These are phyloP conservation scores for Jackrogersella multiformis DNA, from an alignment of 495 filamentous ascomycete species.

Conservation along the genomic window DNA sequence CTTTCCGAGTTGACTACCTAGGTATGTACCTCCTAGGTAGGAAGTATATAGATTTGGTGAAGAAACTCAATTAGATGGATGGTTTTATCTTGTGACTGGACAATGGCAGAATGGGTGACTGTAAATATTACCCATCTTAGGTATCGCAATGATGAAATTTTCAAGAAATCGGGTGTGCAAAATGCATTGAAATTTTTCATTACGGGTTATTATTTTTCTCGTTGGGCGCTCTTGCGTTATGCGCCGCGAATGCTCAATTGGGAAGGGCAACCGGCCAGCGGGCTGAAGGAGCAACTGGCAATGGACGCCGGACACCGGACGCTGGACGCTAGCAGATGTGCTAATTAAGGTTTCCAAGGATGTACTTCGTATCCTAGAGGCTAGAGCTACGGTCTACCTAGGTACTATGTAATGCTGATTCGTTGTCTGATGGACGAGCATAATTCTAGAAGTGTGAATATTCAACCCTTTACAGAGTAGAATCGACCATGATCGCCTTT, in stretches of 20 bases:
- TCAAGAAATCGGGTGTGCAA: conserved; percentile 27
- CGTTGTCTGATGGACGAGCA: conserved; percentile 5
- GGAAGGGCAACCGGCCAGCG: neutral
- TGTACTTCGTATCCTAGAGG: too few species aligned
- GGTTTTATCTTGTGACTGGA: conserved; percentile 20
- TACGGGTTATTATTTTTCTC: too few species aligned
- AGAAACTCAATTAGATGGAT: neutral
- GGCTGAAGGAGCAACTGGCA: neutral
- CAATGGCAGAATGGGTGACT: conserved; percentile 9
- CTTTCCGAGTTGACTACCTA: neutral
- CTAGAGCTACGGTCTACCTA: too few species aligned
- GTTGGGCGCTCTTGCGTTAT: conserved; percentile 42
- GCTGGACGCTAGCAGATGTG: neutral
- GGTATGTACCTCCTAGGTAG: too few species aligned
- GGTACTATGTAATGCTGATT: too few species aligned
- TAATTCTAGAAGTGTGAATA: conserved; percentile 18
- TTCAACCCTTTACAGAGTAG: conserved; percentile 11
- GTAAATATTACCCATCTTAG: conserved; percentile 21
- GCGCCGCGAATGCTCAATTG: conserved; percentile 1
- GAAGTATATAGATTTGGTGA: too few species aligned
- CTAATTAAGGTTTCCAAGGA: too few species aligned
- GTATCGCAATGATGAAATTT: conserved; percentile 4
- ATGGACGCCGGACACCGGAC: too few species aligned
- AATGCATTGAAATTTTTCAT: conserved; percentile 35
- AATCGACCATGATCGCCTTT: conserved; percentile 21